Percentiles rank a stretch among this genome's conserved stretches.
These are phyloP conservation scores for Termitomyces sp. DNA, from an alignment of 768 basidiomycete genomes.

Conservation along the genomic window DNA sequence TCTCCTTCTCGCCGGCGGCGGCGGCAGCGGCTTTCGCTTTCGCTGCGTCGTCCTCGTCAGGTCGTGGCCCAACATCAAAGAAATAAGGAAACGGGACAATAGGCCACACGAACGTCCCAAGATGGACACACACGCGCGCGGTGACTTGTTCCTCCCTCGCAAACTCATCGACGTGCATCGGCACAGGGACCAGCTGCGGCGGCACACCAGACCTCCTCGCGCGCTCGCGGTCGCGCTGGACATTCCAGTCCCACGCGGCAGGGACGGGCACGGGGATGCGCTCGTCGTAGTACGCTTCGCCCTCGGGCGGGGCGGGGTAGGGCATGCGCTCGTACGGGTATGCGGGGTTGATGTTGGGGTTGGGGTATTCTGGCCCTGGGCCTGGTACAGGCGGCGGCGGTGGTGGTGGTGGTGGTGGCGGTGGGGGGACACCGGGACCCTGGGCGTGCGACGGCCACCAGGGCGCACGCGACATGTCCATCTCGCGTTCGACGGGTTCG, in stretches of 20 bases:
- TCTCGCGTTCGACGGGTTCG: background rate
- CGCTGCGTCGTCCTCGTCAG: background rate
- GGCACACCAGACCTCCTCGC: background rate
- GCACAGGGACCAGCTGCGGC: background rate
- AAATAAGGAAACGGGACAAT: constrained; percentile 54
- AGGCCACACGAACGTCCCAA: constrained; percentile 59
- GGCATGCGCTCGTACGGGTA: background rate
- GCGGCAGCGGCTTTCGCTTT: constrained; percentile 12
- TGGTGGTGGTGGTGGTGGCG: background rate
- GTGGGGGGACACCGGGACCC: background rate
- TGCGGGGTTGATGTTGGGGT: background rate
- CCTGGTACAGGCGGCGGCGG: background rate
- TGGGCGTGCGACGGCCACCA: constrained; percentile 1
- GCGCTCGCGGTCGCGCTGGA: background rate
- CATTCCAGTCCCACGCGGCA: constrained; percentile 8
- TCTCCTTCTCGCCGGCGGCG: constrained; percentile 6
- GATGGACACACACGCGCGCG: constrained; percentile 29
- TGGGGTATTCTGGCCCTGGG: background rate
- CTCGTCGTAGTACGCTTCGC: background rate
- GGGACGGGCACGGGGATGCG: background rate
- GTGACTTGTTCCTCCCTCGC: constrained; percentile 19
- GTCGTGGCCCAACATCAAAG: constrained; percentile 31
- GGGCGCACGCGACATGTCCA: background rate
- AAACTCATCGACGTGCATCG: background rate
- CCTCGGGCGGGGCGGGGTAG: background rate